Base-by-base conservation (phyloP, 2,329 filamentous ascomycete species). In the Clonostachys rhizophaga region DNA sequence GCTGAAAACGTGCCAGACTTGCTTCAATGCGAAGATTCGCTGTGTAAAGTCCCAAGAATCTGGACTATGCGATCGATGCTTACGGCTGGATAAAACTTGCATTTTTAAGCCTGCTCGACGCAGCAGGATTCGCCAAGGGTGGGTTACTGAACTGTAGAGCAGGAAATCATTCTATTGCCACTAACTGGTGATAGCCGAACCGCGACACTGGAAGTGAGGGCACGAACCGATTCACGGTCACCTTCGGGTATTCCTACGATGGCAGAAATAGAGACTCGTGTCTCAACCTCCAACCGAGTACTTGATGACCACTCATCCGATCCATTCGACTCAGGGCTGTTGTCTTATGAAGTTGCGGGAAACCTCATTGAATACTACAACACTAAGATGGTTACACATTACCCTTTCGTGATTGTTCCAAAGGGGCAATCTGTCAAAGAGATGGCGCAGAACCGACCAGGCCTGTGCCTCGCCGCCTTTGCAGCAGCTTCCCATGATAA, bases 11-110 rank as follows among this genome's bases (percentile, higher is more conserved):
- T 66, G 63, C 40, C 61, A 64, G 49, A 61, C 61, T 18, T 65
- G 63, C 48, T 63, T 62, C 46, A 58, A 61, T 20, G 63, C 62
- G 45, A 65, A 65, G 41, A 66, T 66, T n/a, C 54, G 60, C 14
- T 65, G 63, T 47, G 56, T 61, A 41, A 63, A 60, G 39, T 58
- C 63, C 1, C 60, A 65, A 17, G 55, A 63, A n/a, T 62, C 61
- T 10, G 58, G 53, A 20, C 50, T 57, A 40, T 66, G 62, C 49
- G 61, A 65, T 34, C 50, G 63, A 17, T 65, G 63, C 48, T 49
- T 64, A 44, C 57, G 63, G 18, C 52, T 65, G 4, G 55, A 53
- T n/a, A 65, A 65, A 47, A 49, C 53, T 2, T 65, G 62, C 44
- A 51, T 62, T 12, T 66, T 66, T 48, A 58, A 62, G 6, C 55